phyloP scores from a whole-genome alignment of 176 grass and related monocot species.

The Aegilops bicornis region DNA sequence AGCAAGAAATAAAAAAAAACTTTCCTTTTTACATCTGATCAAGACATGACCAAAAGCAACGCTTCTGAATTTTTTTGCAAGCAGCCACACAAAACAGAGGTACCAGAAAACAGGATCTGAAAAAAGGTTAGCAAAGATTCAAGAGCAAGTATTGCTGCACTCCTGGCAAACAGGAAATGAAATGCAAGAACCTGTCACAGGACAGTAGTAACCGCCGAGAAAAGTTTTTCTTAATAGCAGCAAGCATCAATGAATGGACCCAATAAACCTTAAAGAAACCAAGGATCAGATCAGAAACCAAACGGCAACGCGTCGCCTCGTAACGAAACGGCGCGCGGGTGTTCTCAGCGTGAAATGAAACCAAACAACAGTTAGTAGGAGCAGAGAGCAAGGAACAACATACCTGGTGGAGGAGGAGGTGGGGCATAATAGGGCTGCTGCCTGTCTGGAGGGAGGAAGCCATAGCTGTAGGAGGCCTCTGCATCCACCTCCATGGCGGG shows the following conservation, averaged over 20 bases:
- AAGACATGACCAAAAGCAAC: neutral
- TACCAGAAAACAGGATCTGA: neutral
- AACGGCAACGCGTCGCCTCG: neutral
- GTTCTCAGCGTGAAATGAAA: neutral
- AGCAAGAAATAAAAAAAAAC: neutral
- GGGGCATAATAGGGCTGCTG: slow-evolving; percentile 25
- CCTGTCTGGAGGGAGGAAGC: slow-evolving; percentile 31
- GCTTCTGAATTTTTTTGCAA: neutral
- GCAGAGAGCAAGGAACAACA: neutral
- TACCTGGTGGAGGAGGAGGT: slow-evolving; percentile 35
- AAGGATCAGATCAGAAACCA: neutral
- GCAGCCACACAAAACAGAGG: neutral
- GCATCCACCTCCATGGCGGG: slow-evolving; percentile 43
- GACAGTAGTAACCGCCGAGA: neutral
- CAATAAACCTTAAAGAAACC: neutral
- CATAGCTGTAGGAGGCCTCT: slow-evolving; percentile 42
- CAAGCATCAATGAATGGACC: neutral
- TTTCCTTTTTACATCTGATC: neutral
- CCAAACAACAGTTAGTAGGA: neutral
- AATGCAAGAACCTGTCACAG: slow-evolving; percentile 7
- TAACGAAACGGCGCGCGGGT: neutral
- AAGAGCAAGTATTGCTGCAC: neutral
- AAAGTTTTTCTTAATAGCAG: neutral
- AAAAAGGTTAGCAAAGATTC: neutral
- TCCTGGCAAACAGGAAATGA: neutral